Conservation (phyloP, 495 filamentous ascomycete genomes). For the Glutinoglossum americanum region DNA sequence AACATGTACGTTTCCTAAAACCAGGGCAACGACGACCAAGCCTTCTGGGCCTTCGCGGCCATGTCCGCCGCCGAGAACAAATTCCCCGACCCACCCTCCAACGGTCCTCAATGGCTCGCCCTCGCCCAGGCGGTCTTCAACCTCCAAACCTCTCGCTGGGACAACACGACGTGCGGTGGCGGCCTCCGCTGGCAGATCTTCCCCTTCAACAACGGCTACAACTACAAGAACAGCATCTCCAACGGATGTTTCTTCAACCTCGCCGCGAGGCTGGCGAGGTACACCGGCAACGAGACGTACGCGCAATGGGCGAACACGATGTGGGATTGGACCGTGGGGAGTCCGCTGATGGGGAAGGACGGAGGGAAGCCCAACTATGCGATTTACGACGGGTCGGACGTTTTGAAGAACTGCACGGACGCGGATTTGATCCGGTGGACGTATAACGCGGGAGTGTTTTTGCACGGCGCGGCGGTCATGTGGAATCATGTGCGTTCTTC, state of each 20-base stretch:
- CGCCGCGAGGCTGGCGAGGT: conserved; percentile 44
- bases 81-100: conserved; percentile 33
- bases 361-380: too few relatives aligned
- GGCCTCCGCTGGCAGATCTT: conserved; percentile 30
- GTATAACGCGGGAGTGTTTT: conserved; percentile 46
- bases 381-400: conserved; percentile 37
- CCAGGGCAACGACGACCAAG: conserved; percentile 46
- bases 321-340: conserved; percentile 41
- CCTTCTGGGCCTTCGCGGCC: conserved; percentile 47
- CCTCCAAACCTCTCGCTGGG: conserved; percentile 39
- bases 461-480: conserved; percentile 47
- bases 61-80: conserved; percentile 45
- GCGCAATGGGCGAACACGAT: conserved; percentile 46
- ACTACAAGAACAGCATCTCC: conserved; percentile 43
- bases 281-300: conserved; percentile 50
- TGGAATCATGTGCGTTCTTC: conserved; percentile 34
- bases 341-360: conserved; percentile 5
- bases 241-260: conserved; percentile 52
- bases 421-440: conserved; percentile 38
- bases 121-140: conserved; percentile 67
- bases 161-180: conserved; percentile 22
- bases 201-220: conserved; percentile 21
- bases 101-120: conserved; percentile 48
- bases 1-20: not conserved
- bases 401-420: conserved; percentile 26